These are phyloP conservation scores for Suillus paluster DNA, from an alignment of 768 basidiomycete genomes.

Conservation along the genomic window DNA sequence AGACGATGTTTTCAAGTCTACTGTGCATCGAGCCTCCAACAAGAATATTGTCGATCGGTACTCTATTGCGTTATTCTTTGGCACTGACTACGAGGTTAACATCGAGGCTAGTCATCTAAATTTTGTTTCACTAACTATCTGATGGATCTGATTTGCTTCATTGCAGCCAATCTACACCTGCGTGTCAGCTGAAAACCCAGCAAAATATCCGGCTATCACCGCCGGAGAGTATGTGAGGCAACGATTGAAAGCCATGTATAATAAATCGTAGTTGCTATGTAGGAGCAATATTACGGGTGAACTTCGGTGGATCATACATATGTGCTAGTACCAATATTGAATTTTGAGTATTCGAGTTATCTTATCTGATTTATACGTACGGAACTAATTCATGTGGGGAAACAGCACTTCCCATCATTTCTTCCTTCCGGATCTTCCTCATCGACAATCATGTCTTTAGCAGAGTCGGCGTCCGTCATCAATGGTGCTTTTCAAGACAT, in stretches of 20 bases:
- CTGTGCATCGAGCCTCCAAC: conserved; percentile 76
- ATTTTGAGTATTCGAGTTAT: background rate
- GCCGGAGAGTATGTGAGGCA: conserved; percentile 88
- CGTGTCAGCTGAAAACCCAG: conserved; percentile 55
- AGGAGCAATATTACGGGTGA: conserved; percentile 42
- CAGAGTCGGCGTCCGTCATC: conserved; percentile 18
- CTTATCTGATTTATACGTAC: background rate
- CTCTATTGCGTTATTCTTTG: conserved; percentile 90
- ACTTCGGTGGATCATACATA: background rate
- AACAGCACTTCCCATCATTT: conserved; percentile 50
- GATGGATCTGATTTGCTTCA: background rate
- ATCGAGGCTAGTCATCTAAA: conserved; percentile 57
- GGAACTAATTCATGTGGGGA: conserved; percentile 47
- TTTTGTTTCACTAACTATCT: background rate
- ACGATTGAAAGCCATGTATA: conserved; percentile 74
- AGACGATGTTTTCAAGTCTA: conserved; percentile 69
- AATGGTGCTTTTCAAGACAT: conserved; percentile 27
- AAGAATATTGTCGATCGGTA: conserved; percentile 72
- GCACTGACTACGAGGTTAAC: conserved; percentile 80
- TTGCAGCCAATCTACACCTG: conserved; percentile 49
- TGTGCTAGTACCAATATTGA: too few species aligned
- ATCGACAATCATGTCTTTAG: conserved; percentile 22
- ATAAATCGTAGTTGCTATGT: conserved; percentile 42
- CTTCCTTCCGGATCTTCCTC: conserved; percentile 41
- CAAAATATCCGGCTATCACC: conserved; percentile 73